Conservation (phyloP, 1,284 basidiomycete genomes). For the Erythrobasidium hasegawianum region DNA sequence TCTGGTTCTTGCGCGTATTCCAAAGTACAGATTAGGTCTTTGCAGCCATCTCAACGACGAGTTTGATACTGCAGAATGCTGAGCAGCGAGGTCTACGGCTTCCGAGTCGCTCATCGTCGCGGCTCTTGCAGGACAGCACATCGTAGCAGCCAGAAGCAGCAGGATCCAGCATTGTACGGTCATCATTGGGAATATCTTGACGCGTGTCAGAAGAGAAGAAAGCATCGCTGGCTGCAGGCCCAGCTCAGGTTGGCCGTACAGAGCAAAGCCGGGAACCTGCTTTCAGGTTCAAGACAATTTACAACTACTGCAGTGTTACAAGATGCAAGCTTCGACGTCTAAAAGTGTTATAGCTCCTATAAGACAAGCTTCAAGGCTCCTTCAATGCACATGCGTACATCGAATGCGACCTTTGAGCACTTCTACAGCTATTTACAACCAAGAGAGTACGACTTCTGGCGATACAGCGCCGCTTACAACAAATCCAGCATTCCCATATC, state of each 20-base stretch:
- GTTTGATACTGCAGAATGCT: conserved; percentile 27
- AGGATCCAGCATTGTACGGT: no score
- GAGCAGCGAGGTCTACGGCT: conserved; percentile 25
- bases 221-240: no score
- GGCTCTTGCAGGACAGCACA: neutral
- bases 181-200: no score
- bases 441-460: neutral
- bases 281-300: no score
- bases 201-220: no score
- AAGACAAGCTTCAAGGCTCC: neutral
- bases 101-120: conserved; percentile 15
- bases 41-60: conserved; percentile 47
- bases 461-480: neutral
- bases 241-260: no score
- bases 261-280: no score
- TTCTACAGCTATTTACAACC: neutral
- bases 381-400: conserved; percentile 18
- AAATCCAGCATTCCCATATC: no score
- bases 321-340: conserved; percentile 32
- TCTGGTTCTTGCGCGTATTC: conserved; percentile 67
- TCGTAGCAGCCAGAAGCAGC: no score
- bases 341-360: neutral
- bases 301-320: no score
- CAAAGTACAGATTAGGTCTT: conserved; percentile 88
- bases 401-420: conserved; percentile 1